Evolutionary conservation across 2,329 filamentous ascomycete species (phyloP).

Genomic region (Celoporthe dispersa): DNA sequence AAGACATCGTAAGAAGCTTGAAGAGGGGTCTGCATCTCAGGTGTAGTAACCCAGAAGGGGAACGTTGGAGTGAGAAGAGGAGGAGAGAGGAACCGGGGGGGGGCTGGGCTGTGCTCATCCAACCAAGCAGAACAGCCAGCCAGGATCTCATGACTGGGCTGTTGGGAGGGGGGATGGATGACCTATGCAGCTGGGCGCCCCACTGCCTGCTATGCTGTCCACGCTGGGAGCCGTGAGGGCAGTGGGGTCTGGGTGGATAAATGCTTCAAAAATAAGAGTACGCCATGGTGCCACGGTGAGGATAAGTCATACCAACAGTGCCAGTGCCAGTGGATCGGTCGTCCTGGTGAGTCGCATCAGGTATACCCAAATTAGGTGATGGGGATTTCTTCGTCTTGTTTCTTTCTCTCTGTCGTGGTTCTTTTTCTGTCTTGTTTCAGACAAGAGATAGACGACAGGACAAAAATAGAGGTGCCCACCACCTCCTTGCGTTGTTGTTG

Average conservation of each 20-base stretch:
- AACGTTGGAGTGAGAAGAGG: neutral
- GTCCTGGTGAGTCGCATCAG: neutral
- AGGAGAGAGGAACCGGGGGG: neutral
- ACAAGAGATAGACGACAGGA: too few relatives aligned
- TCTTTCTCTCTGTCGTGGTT: too few relatives aligned
- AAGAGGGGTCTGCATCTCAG: neutral
- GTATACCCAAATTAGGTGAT: neutral
- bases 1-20: neutral
- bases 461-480: too few relatives aligned
- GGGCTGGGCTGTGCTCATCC: neutral
- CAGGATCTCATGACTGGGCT: neutral
- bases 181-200: neutral
- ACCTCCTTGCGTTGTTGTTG: too few relatives aligned
- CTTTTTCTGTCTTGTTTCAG: too few relatives aligned
- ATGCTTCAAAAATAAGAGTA: constrained; percentile 5
- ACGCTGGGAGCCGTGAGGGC: neutral
- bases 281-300: neutral
- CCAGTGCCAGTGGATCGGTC: neutral
- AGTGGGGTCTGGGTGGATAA: constrained; percentile 4
- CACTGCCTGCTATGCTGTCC: neutral
- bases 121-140: neutral
- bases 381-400: neutral
- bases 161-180: neutral
- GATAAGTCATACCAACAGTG: neutral
- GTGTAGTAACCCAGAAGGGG: neutral